A percentile compares a stretch with the other conserved stretches of the same genome.
Conservation (phyloP, 2,329 filamentous ascomycete genomes). For the Nannizziopsis barbatae region DNA sequence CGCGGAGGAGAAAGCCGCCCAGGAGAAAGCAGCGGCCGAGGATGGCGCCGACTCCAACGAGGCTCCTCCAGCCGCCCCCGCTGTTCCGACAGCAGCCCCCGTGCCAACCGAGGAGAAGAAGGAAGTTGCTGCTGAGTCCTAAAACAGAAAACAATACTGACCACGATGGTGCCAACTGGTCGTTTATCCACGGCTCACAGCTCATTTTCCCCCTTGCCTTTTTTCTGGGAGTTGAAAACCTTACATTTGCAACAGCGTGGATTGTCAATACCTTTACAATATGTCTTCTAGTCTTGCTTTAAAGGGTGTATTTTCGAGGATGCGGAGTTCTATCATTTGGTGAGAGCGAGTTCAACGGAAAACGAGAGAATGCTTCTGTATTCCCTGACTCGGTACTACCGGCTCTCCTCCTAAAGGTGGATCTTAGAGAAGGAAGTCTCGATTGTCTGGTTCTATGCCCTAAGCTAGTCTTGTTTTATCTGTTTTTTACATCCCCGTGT, state of each 20-base stretch:
- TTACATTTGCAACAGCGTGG: constrained; percentile 1
- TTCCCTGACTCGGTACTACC: neutral
- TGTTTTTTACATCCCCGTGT: neutral
- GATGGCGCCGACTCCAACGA: constrained; percentile 18
- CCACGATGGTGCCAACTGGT: neutral
- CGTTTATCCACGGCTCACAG: constrained; percentile 1
- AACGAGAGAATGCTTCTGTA: constrained; percentile 1
- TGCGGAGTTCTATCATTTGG: constrained; percentile 14
- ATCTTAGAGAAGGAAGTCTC: neutral
- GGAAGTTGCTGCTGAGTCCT: constrained; percentile 27
- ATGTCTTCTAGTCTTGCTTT: constrained; percentile 11
- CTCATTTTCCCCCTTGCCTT: neutral
- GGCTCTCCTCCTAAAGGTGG: no score
- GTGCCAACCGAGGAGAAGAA: constrained; percentile 13
- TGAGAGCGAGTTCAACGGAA: constrained; percentile 11
- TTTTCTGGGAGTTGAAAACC: constrained; percentile 3
- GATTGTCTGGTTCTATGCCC: neutral
- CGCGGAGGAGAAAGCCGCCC: constrained; percentile 33
- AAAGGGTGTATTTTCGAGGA: constrained; percentile 14
- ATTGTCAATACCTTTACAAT: constrained; percentile 9
- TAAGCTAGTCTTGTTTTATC: neutral
- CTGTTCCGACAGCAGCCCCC: neutral
- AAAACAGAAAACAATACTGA: constrained; percentile 13
- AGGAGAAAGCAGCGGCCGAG: no score
- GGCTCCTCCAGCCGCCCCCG: constrained; percentile 7